phyloP scores from a whole-genome alignment of 331 rosid species.

The Ulmus americana region DNA sequence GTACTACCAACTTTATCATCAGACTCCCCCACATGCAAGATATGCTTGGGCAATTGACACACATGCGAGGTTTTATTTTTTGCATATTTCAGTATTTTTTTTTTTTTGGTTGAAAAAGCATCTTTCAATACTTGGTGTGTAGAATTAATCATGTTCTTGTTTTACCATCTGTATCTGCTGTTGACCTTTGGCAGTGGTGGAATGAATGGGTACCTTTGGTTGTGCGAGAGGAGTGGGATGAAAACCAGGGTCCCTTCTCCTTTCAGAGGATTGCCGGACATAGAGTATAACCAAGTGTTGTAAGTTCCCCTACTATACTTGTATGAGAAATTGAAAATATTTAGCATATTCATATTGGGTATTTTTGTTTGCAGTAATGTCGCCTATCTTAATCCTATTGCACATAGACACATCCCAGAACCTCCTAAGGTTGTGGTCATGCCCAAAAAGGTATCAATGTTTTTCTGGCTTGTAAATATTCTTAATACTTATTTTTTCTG shows the following conservation, averaged over 20 bases:
- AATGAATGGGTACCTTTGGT: conserved; percentile 80
- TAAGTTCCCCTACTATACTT: conserved; percentile 39
- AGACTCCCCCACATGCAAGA: conserved; percentile 37
- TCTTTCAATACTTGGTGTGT: conserved; percentile 16
- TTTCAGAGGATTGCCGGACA: conserved; percentile 52
- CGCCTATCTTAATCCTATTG: conserved; percentile 56
- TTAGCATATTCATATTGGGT: conserved; percentile 22
- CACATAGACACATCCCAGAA: conserved; percentile 58
- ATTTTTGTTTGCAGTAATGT: conserved; percentile 56
- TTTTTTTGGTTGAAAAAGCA: no score
- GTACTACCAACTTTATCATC: conserved; percentile 40
- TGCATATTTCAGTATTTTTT: conserved; percentile 9
- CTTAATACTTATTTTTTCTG: conserved; percentile 1
- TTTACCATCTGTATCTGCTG: neutral
- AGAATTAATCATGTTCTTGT: conserved; percentile 3
- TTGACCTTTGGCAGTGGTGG: conserved; percentile 56
- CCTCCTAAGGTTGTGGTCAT: conserved; percentile 62
- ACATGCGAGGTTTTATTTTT: conserved; percentile 48
- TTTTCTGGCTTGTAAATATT: conserved; percentile 11
- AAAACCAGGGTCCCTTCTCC: conserved; percentile 54
- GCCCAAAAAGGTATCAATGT: conserved; percentile 62
- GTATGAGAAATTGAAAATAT: neutral
- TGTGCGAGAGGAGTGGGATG: conserved; percentile 59
- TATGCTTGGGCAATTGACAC: conserved; percentile 33
- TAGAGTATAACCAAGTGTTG: conserved; percentile 64